Evolutionary conservation across 179 eudicot species (phyloP), one percentile per base, ranked within the genome.

Genomic region (Heliamphora pulchella): DNA sequence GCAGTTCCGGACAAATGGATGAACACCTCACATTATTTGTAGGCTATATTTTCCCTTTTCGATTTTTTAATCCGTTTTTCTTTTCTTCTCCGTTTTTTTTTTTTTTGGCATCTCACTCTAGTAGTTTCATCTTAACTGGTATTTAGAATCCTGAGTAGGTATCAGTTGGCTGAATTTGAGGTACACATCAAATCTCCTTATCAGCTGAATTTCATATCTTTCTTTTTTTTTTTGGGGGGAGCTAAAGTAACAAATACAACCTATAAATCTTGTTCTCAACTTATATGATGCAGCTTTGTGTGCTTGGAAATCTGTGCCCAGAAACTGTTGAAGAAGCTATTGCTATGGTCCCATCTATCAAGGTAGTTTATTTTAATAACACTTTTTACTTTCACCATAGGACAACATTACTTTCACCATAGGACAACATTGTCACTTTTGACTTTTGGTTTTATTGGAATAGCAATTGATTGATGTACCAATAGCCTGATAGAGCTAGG

Each of bases 321-420:
- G 98, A 95, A 80, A 93, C 99, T 48, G 97, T 90, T 18, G 98
- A 96, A 78, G 99, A 96, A 81, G 99, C 94, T 18, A 88, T 91
- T 71, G 93, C 98, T 8, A 91, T 93, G 94, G 98, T 94, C 15
- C 98, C 98, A 3, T 87, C 96, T 31, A 82, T 94, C 54, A 94
- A 91, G 91, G 91, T 88, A 82, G 54, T 61, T 48, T 50, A 50
- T 76, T 39, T 43, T n/a, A 47, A 11, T 41, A 2, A 50, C 2
- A 13, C 18, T 20, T 71, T n/a, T n/a, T n/a, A n/a, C n/a, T n/a
- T n/a, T n/a, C n/a, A n/a, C n/a, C n/a, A n/a, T n/a, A n/a, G n/a
- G n/a, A 17, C 4, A 64, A 11, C 13, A 20, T 3, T 17, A 39
- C 13, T 22, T 55, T 61, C 2, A 43, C 11, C 11, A 0, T 10